A percentile compares a stretch with the other conserved stretches of the same genome.
Conservation (phyloP, 306 rosid species). For the Begonia loranthoides region DNA sequence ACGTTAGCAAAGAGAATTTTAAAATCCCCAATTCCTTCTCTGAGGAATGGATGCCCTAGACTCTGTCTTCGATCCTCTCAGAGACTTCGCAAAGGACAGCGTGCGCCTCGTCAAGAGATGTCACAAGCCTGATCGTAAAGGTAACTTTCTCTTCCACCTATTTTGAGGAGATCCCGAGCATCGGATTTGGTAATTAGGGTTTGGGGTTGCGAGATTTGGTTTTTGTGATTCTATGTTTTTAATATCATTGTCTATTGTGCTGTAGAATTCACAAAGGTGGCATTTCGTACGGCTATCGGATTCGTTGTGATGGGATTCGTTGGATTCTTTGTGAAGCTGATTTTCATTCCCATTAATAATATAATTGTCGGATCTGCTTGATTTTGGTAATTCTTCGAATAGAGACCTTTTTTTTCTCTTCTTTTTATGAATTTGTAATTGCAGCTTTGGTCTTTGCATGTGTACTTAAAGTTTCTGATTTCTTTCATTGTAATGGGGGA, state of each 20-base stretch:
- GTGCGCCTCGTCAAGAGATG: conserved; percentile 10
- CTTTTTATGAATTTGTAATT: no score
- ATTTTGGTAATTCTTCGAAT: conserved; percentile 1
- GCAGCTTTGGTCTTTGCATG: no score
- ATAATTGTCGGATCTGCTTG: conserved; percentile 10
- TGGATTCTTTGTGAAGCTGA: conserved; percentile 14
- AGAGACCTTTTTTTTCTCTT: neutral
- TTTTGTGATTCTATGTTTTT: neutral
- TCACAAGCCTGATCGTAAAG: conserved; percentile 15
- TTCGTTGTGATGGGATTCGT: conserved; percentile 16
- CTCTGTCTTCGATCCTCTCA: conserved; percentile 14
- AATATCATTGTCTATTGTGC: neutral
- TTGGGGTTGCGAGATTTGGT: neutral
- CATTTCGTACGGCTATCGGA: conserved; percentile 11
- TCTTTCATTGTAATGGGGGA: no score
- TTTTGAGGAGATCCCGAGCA: neutral
- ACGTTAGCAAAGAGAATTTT: no score
- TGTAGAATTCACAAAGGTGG: conserved; percentile 12
- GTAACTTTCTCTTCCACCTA: neutral
- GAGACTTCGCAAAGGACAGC: conserved; percentile 6
- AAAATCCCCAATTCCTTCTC: no score
- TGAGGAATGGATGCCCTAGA: conserved; percentile 18
- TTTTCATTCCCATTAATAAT: conserved; percentile 14
- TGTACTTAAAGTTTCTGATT: no score
- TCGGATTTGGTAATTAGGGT: neutral